Conservation (phyloP, 2,329 filamentous ascomycete genomes). For the Pestalotiopsis sp. region DNA sequence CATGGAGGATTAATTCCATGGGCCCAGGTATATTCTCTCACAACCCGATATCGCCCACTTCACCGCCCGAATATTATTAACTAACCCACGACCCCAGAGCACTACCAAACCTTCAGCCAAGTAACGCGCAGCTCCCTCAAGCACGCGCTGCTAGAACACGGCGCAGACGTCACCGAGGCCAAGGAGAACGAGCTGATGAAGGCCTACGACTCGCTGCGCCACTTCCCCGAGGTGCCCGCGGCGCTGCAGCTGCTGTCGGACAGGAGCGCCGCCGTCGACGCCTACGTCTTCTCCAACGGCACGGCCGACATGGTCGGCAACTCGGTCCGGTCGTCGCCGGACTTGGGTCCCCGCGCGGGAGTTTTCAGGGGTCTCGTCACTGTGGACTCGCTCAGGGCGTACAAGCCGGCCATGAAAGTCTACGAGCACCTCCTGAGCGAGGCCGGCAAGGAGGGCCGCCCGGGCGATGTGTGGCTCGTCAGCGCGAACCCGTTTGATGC, state of each 20-base stretch:
- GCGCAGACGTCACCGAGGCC: constrained; percentile 43
- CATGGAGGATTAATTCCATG: constrained; percentile 78
- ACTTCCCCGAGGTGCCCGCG: constrained; percentile 65
- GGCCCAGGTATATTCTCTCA: constrained; percentile 45
- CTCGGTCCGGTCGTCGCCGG: constrained; percentile 60
- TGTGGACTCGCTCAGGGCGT: constrained; percentile 61
- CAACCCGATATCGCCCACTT: neutral
- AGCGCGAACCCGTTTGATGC: constrained; percentile 76
- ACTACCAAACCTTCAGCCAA: constrained; percentile 64
- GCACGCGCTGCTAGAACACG: constrained; percentile 65
- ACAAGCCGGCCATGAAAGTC: constrained; percentile 65
- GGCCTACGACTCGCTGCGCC: constrained; percentile 65
- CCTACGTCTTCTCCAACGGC: constrained; percentile 74
- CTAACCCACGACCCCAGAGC: constrained; percentile 42
- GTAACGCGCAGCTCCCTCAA: constrained; percentile 64
- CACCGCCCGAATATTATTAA: neutral
- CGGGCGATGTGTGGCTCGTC: constrained; percentile 66
- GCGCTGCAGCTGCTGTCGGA: constrained; percentile 52
- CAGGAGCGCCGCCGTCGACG: constrained; percentile 40
- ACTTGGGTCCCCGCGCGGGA: constrained; percentile 48
- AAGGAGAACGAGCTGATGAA: constrained; percentile 58
- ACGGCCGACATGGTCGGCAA: constrained; percentile 63
- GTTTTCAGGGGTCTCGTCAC: constrained; percentile 61
- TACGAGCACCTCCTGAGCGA: constrained; percentile 62
- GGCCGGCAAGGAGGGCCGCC: constrained; percentile 47